Base-by-base conservation (phyloP, 768 basidiomycete species). In the Calocybe cyanea region DNA sequence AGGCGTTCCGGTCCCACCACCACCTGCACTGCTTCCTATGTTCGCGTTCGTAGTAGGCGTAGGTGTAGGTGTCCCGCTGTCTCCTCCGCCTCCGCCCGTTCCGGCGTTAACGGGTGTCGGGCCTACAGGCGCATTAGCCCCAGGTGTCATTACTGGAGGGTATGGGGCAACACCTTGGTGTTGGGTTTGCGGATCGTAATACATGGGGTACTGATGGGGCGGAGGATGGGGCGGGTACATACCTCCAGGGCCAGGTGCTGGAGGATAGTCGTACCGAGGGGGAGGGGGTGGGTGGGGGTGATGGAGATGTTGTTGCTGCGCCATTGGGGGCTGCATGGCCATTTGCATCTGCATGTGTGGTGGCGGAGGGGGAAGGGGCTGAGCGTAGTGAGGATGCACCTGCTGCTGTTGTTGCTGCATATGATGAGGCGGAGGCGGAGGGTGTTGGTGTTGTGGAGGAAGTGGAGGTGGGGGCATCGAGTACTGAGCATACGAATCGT, bases 401-500 rank as follows among this genome's bases (percentile, higher is more conserved):
- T 50, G 51, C 11, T 41, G 54, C 7, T 55, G 50, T 15, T 49
- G 48, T 13, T 55, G 46, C 25, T 51, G 50, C 11, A 32, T 28
- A 28, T 28, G 40, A 11, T 41, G 46, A 31, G 14, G 25, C 28
- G 14, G 24, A 19, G 28, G 24, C 33, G n/a, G 47, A 35, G 28
- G 35, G 7, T 23, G 41, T 14, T 10, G 34, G 14, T 33, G 36
- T 17, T 14, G 20, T 7, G n/a, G 37, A 7, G 2, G 35, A 13
- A 1, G 45, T 19, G 5, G 46, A 32, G 32, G 46, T 25, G 44
- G 47, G 7, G 38, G 48, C 19, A 45, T 41, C 1, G 20, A 4
- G 10, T 50, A 50, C 17, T 25, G 43, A 9, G 34, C 38, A 13
- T 57, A 57, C 9, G 54, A 52, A 39, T 57, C 57, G 25, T 55